A percentile compares a stretch with the other conserved stretches of the same genome.
Conservation (phyloP, 306 rosid genomes). For the Elaeagnus macrophylla region DNA sequence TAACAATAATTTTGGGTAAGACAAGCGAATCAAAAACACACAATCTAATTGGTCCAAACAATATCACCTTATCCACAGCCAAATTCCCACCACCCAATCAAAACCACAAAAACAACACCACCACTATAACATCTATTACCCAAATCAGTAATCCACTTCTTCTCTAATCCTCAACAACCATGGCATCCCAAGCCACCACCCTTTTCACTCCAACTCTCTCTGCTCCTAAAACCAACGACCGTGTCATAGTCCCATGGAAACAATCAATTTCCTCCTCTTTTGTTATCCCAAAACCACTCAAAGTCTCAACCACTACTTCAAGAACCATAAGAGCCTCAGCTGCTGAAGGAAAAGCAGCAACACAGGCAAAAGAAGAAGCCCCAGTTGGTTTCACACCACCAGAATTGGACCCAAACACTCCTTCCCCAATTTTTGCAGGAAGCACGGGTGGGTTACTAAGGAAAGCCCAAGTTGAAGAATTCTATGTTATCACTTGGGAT, state of each 20-base stretch:
- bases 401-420: slow-evolving; percentile 76
- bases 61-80: slow-evolving; percentile 56
- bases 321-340: slow-evolving; percentile 33
- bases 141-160: neutral
- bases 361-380: slow-evolving; percentile 33
- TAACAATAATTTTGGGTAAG: slow-evolving; percentile 19
- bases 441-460: slow-evolving; percentile 89
- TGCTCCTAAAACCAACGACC: slow-evolving; percentile 30
- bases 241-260: slow-evolving; percentile 44
- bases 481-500: slow-evolving; percentile 91
- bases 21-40: slow-evolving; percentile 33
- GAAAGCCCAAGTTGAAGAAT: slow-evolving; percentile 92
- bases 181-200: slow-evolving; percentile 85
- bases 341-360: slow-evolving; percentile 23
- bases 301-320: slow-evolving; percentile 15
- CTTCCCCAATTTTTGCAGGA: slow-evolving; percentile 88
- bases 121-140: slow-evolving; percentile 2
- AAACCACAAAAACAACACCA: too few species aligned
- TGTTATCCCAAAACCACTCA: slow-evolving; percentile 37
- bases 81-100: slow-evolving; percentile 23
- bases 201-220: slow-evolving; percentile 46
- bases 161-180: slow-evolving; percentile 18
- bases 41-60: slow-evolving; percentile 40
- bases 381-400: slow-evolving; percentile 97
- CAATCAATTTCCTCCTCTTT: slow-evolving; percentile 44